Percentiles rank a stretch among this genome's conserved stretches.
phyloP scores from a whole-genome alignment of 2,329 filamentous ascomycete species.

The Trichoderma aggressivum region DNA sequence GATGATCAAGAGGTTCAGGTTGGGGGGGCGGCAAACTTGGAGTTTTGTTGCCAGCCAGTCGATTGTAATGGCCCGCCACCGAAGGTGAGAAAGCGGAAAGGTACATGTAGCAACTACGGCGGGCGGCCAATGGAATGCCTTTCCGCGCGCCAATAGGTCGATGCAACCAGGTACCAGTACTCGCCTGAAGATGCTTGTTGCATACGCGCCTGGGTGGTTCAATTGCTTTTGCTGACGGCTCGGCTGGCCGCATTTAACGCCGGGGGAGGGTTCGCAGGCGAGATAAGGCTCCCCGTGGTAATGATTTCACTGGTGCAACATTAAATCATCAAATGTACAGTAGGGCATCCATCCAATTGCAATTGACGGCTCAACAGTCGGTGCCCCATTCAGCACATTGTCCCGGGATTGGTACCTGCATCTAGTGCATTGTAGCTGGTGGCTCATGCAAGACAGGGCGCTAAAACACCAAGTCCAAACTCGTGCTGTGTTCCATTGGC shows the following conservation, averaged over 20 bases:
- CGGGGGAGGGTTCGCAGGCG: not conserved
- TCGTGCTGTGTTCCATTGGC: not conserved
- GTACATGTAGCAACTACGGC: not conserved
- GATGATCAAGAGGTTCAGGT: too few species aligned
- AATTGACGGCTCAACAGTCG: not conserved
- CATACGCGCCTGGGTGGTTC: not conserved
- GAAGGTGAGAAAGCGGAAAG: not conserved
- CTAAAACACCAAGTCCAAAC: not conserved
- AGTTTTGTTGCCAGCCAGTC: not conserved
- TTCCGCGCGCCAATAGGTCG: not conserved
- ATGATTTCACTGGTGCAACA: not conserved
- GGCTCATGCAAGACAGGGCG: constrained; percentile 3
- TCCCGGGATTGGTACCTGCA: not conserved
- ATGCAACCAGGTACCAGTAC: not conserved
- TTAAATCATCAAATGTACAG: not conserved
- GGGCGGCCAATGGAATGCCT: not conserved
- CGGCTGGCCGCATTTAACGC: not conserved
- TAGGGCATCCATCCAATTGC: not conserved
- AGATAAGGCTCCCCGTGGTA: not conserved
- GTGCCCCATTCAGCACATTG: not conserved
- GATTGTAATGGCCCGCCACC: not conserved
- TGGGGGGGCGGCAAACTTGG: not conserved
- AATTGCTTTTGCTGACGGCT: not conserved
- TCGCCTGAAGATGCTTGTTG: not conserved
- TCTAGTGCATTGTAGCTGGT: not conserved